phyloP scores from a whole-genome alignment of 257 asterid species.

The Petunia axillaris region DNA sequence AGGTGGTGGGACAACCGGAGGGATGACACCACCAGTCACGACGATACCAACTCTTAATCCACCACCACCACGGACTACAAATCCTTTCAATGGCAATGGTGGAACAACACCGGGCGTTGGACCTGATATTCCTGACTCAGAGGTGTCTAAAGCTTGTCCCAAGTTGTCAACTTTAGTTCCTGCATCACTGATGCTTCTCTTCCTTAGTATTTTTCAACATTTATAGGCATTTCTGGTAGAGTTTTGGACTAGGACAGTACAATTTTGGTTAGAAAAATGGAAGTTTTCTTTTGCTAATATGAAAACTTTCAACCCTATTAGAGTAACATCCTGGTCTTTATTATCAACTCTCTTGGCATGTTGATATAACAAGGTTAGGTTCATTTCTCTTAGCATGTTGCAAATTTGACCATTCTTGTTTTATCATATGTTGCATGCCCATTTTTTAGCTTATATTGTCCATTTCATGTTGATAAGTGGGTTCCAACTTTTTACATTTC shows the following conservation, averaged over 20 bases:
- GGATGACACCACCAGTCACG: conserved; percentile 35
- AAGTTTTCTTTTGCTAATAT: conserved; percentile 5
- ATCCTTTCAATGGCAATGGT: conserved; percentile 45
- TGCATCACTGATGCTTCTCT: conserved; percentile 34
- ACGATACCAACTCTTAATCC: conserved; percentile 37
- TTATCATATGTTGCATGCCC: not conserved
- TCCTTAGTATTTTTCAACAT: conserved; percentile 28
- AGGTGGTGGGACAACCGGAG: conserved; percentile 34
- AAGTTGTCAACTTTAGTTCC: conserved; percentile 24
- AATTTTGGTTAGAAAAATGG: conserved; percentile 45
- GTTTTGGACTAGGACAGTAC: conserved; percentile 43
- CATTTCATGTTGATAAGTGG: not conserved
- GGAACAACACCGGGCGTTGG: conserved; percentile 49
- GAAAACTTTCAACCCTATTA: not conserved
- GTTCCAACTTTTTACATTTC: not conserved
- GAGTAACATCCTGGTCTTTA: not conserved
- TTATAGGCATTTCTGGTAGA: conserved; percentile 26
- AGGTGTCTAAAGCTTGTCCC: conserved; percentile 34
- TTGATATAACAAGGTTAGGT: not conserved
- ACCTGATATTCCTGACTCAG: conserved; percentile 37
- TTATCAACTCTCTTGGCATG: not conserved
- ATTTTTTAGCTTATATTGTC: not conserved
- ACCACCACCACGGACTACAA: conserved; percentile 44
- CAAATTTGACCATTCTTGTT: not conserved
- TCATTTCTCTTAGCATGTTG: not conserved